Evolutionary conservation across 345 rosid species (phyloP).

Genomic region (Salix viminalis): DNA sequence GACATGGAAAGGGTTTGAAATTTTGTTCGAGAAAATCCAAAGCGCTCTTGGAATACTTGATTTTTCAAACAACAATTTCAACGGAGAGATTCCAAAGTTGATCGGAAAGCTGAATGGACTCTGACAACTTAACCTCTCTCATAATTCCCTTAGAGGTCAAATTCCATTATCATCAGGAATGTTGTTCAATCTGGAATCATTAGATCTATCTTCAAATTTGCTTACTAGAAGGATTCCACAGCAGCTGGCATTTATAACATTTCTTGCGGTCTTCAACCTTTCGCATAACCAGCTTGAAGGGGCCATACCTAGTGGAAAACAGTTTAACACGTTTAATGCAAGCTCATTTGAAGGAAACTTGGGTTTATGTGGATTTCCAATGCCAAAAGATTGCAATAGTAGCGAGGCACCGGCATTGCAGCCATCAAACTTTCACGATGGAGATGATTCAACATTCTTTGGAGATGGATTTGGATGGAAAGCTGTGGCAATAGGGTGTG

Average conservation of each 20-base stretch:
- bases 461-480: background rate
- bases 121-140: too few species aligned
- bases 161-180: too few species aligned
- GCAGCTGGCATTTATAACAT: too few species aligned
- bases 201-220: too few species aligned
- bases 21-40: background rate
- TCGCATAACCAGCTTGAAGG: background rate
- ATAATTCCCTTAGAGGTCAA: too few species aligned
- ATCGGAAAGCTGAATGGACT: too few species aligned
- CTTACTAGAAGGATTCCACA: too few species aligned
- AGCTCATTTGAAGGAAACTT: background rate
- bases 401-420: background rate
- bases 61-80: background rate
- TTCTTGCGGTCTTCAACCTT: too few species aligned
- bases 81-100: too few species aligned
- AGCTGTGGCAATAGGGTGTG: too few species aligned
- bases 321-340: background rate
- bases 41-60: background rate
- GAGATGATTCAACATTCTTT: background rate
- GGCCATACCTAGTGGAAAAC: background rate
- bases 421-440: background rate
- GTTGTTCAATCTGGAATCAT: too few species aligned
- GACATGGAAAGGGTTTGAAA: background rate
- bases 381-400: background rate
- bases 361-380: constrained; percentile 10